Evolutionary conservation across 2,329 filamentous ascomycete genomes (phyloP).

Genomic region (Mariannaea elegans): DNA sequence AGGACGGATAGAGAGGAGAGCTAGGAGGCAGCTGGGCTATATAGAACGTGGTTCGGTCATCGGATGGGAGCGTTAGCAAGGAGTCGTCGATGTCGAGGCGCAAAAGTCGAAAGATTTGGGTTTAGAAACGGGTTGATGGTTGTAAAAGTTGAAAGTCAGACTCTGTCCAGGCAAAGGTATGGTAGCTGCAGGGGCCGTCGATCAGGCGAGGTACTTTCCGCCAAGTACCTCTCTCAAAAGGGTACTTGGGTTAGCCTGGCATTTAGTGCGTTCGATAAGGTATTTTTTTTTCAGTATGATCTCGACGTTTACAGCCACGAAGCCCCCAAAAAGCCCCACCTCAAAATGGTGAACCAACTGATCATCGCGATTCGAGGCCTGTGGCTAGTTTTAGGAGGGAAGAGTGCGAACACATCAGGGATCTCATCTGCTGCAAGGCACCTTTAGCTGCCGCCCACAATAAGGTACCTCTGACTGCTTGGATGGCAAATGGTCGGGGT

Average conservation of each 20-base stretch:
- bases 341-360: slow-evolving; percentile 20
- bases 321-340: slow-evolving; percentile 14
- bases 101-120: slow-evolving; percentile 11
- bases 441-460: slow-evolving; percentile 23
- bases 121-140: slow-evolving; percentile 11
- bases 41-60: slow-evolving; percentile 23
- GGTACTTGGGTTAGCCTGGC: slow-evolving; percentile 14
- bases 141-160: slow-evolving; percentile 27
- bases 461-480: background rate
- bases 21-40: slow-evolving; percentile 23
- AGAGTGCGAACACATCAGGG: slow-evolving; percentile 26
- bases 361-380: slow-evolving; percentile 20
- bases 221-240: slow-evolving; percentile 9
- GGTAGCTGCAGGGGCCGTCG: slow-evolving; percentile 39
- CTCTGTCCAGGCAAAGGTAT: slow-evolving; percentile 26
- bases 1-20: background rate
- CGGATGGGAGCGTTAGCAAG: slow-evolving; percentile 12
- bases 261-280: slow-evolving; percentile 10
- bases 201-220: slow-evolving; percentile 31
- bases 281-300: background rate
- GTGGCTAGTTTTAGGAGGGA: slow-evolving; percentile 29
- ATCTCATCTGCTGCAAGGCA: slow-evolving; percentile 29
- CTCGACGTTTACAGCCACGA: background rate
- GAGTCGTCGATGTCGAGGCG: slow-evolving; percentile 7
- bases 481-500: slow-evolving; percentile 1